Evolutionary conservation across 2,329 filamentous ascomycete species (phyloP), one percentile per base, ranked within the genome.

Genomic region (Phoma sp.): DNA sequence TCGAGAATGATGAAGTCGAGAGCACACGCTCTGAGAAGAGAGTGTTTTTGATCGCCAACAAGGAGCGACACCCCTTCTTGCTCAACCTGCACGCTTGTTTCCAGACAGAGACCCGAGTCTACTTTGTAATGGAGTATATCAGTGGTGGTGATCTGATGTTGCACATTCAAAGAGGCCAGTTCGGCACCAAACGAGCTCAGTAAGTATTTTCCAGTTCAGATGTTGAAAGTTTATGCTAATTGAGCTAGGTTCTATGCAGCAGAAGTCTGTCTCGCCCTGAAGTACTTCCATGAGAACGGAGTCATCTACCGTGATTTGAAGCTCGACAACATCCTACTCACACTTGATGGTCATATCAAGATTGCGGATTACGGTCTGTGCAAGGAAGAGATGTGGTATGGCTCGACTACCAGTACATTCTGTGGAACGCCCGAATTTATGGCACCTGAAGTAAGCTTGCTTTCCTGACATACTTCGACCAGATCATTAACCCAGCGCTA

Each of bases 361-460:
- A 92, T 99, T 81, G 95, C 86, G 47, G 95, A 99, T 83, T 99
- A 96, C 74, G 95, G 95, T 85, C 85, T 99, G 43, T 99, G 96
- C 81, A 99, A 99, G 78, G 95, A 99, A 74, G 93, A 99, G 67
- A 99, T 99, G 95, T 99, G 93, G 93, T 99, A 96, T 72, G 92
- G 92, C 38, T 93, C 90, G 51, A 97, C 90, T 2, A 99, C 95
- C 0, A 93, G 93, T 78, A 99, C 95, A 7, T 99, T 99, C 81
- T 99, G 95, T 73, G 95, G 95, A 76, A 99, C 95, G n/a, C 95
- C 95, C 13, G 95, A 99, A 73, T 99, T 99, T 65, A 99, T 99
- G 95, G 95, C 95, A 7, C 95, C 95, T 7, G 95, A 99, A 82
- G 91, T 96, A 71, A 58, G 71, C 30, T 27, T 32, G 4, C 4